Evolutionary conservation across 257 asterid genomes (phyloP).

Genomic region (Lycium ferocissimum): DNA sequence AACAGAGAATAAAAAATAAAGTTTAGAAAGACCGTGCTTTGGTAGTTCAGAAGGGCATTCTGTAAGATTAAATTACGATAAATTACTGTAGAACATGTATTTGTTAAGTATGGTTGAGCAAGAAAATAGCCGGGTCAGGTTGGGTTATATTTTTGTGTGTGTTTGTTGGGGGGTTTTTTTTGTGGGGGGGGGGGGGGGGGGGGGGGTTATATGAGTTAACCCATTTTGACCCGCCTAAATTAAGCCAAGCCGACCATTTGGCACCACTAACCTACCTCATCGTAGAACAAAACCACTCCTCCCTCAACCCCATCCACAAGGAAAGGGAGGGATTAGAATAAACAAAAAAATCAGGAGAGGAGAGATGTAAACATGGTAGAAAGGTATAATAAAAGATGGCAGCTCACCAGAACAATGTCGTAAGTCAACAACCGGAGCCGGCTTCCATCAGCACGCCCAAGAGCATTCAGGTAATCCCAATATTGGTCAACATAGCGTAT

Average conservation of each 20-base stretch:
- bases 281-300: background rate
- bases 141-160: background rate
- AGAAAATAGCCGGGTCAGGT: background rate
- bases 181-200: background rate
- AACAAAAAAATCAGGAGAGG: background rate
- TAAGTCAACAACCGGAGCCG: constrained; percentile 87
- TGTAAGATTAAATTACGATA: background rate
- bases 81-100: background rate
- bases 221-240: background rate
- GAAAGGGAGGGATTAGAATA: background rate
- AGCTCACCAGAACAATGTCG: constrained; percentile 91
- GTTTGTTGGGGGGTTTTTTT: too few relatives aligned
- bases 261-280: background rate
- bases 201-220: background rate
- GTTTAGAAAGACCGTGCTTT: background rate
- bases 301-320: background rate
- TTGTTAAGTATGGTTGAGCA: background rate
- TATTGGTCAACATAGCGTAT: constrained; percentile 89
- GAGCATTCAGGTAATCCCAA: constrained; percentile 93
- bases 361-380: background rate
- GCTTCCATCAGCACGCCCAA: constrained; percentile 99
- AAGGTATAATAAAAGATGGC: constrained; percentile 15
- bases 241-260: background rate
- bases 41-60: background rate
- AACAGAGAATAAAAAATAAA: background rate